phyloP scores from a whole-genome alignment of 2,329 filamentous ascomycete genomes.

The Ceratocystis eucalypticola region DNA sequence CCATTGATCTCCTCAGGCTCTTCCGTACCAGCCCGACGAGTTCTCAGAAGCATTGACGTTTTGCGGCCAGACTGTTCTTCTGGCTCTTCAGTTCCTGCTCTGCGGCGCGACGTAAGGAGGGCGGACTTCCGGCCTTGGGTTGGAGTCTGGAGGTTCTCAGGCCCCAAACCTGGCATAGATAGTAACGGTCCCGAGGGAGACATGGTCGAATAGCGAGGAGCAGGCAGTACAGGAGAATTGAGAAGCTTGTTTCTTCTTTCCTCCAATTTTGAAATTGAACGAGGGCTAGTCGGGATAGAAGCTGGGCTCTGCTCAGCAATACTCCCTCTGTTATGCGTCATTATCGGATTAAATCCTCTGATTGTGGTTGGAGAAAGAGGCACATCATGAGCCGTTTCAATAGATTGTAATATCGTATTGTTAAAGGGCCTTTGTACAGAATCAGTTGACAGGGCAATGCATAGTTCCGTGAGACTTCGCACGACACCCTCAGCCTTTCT shows the following conservation, averaged over 20 bases:
- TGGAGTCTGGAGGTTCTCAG: constrained; percentile 6
- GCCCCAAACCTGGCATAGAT: constrained; percentile 25
- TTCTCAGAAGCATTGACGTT: constrained; percentile 31
- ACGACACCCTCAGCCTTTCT: constrained; percentile 89
- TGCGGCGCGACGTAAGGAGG: constrained; percentile 35
- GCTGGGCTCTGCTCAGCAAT: constrained; percentile 30
- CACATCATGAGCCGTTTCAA: constrained; percentile 21
- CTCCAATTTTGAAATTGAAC: constrained; percentile 39
- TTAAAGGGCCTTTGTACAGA: constrained; percentile 23
- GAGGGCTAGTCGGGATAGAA: constrained; percentile 33
- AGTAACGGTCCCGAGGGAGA: constrained; percentile 30
- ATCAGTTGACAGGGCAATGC: constrained; percentile 64
- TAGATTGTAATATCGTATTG: constrained; percentile 17
- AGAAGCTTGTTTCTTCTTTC: constrained; percentile 39
- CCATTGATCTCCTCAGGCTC: constrained; percentile 34
- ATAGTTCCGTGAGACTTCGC: constrained; percentile 82
- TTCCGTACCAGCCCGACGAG: constrained; percentile 32
- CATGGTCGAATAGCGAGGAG: constrained; percentile 31
- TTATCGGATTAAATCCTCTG: constrained; percentile 29
- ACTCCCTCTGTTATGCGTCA: constrained; percentile 32
- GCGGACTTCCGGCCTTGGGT: constrained; percentile 37
- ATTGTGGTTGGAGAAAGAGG: constrained; percentile 35
- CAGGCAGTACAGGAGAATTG: constrained; percentile 32
- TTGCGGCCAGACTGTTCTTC: constrained; percentile 34
- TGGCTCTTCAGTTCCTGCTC: constrained; percentile 37